Base-by-base conservation (phyloP, 202 grass and related monocot genomes). In the Bolboschoenoplectus hybrid region DNA sequence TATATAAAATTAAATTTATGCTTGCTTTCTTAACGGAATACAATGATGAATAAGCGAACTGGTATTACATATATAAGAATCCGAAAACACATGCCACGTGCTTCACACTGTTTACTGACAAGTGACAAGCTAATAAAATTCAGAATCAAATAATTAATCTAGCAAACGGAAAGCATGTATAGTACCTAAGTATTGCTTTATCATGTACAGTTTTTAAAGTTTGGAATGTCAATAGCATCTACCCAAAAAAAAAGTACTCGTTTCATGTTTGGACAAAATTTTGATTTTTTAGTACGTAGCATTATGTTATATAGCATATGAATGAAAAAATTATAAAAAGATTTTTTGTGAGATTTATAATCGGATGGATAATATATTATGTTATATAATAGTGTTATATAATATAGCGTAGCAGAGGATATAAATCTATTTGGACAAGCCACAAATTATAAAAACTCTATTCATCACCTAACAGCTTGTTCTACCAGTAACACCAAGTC, bases 121-220 rank as follows among this genome's bases (percentile, higher is more conserved):
- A 44, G 39, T 70, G 67, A 70, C 66, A 16, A 44, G 39, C 14
- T 43, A 70, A 70, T 70, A 43, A 70, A 70, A n/a, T 43, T 70
- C n/a, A 1, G 13, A 70, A 44, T 17, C 6, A 44, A 70, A 43
- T 44, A 70, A 16, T 44, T 70, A 44, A 41, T 70, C 67, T 44
- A 44, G 39, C 39, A 43, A 66, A 40, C 16, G 13, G 67, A 43
- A 44, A 44, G 39, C 38, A 41, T 17, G 38, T 26, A 26, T 26
- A 26, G 67, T 44, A n/a, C 66, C 32, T 39, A 66, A 34, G 39
- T 70, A 70, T 70, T 70, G 2, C 43, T 44, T 44, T 41, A 39
- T 70, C 13, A 70, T 19, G 39, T 44, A 70, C 67, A 70, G 44
- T 70, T 43, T 44, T n/a, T n/a, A n/a, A 70, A 69, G 13, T 69